These are phyloP conservation scores for Phytophthora pistaciae DNA, from an alignment of 352 stramenopile genomes.

Conservation along the genomic window DNA sequence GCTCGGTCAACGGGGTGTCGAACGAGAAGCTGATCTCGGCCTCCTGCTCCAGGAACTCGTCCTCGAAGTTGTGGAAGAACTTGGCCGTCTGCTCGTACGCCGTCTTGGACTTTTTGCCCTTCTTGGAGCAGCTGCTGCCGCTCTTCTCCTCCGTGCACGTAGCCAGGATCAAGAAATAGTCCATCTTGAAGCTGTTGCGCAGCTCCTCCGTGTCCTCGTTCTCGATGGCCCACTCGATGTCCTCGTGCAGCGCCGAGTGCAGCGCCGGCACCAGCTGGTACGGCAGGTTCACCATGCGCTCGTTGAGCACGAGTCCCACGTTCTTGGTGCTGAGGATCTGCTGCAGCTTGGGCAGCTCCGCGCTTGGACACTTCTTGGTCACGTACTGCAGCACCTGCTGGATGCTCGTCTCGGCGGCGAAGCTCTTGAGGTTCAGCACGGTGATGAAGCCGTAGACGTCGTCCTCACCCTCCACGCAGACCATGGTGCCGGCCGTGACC, in stretches of 20 bases:
- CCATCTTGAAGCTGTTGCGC: slow-evolving; percentile 76
- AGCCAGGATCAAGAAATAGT: slow-evolving; percentile 86
- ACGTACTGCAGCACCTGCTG: slow-evolving; percentile 85
- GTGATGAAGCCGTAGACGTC: slow-evolving; percentile 91
- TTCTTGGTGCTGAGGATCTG: slow-evolving; percentile 66
- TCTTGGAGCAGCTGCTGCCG: slow-evolving; percentile 43
- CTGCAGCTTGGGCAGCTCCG: slow-evolving; percentile 59
- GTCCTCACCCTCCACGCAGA: slow-evolving; percentile 80
- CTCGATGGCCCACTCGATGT: slow-evolving; percentile 87
- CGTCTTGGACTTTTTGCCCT: slow-evolving; percentile 83
- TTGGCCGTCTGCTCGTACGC: slow-evolving; percentile 72
- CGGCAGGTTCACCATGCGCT: slow-evolving; percentile 89
- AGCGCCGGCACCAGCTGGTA: slow-evolving; percentile 87
- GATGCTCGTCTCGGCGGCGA: slow-evolving; percentile 60
- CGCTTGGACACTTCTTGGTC: slow-evolving; percentile 72
- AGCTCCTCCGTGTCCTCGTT: slow-evolving; percentile 76
- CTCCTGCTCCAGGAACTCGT: slow-evolving; percentile 86
- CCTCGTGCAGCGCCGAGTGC: slow-evolving; percentile 83
- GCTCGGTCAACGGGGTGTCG: slow-evolving; percentile 72
- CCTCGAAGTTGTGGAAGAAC: slow-evolving; percentile 89
- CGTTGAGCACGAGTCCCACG: slow-evolving; percentile 81
- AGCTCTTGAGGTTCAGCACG: slow-evolving; percentile 69
- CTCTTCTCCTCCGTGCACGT: slow-evolving; percentile 72
- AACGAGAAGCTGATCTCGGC: slow-evolving; percentile 78
- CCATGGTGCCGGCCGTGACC: slow-evolving; percentile 80